Conservation (phyloP, 345 rosid genomes). For the Eucalyptus decipiens region DNA sequence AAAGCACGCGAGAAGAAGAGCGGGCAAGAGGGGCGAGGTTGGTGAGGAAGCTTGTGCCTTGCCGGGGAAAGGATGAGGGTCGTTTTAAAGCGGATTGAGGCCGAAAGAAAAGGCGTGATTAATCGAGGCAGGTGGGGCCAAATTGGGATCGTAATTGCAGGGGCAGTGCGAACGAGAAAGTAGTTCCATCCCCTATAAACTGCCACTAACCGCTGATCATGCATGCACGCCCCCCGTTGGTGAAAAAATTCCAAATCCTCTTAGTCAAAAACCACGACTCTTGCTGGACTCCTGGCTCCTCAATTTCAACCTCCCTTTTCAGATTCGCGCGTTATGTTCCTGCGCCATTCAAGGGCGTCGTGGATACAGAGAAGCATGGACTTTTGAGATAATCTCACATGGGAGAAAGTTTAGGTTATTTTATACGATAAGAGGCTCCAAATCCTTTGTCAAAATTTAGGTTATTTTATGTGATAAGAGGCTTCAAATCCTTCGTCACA, state of each 20-base stretch:
- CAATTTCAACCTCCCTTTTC: background rate
- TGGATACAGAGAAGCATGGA: background rate
- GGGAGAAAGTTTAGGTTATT: background rate
- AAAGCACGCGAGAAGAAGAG: background rate
- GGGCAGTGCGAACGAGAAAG: background rate
- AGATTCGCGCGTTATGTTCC: background rate
- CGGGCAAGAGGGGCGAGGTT: background rate
- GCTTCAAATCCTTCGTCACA: background rate
- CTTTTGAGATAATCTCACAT: background rate
- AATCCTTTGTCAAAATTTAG: too few species aligned
- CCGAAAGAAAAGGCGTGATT: conserved; percentile 9
- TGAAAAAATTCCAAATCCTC: background rate
- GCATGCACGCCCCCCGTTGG: background rate
- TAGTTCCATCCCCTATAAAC: background rate
- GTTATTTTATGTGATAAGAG: background rate
- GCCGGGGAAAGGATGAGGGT: background rate
- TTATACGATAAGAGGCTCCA: background rate
- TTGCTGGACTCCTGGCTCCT: background rate
- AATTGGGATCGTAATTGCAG: background rate
- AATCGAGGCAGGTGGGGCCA: background rate
- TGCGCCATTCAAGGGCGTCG: background rate
- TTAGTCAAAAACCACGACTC: background rate
- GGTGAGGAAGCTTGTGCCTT: background rate
- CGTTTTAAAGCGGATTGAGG: background rate
- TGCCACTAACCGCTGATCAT: background rate